Evolutionary conservation across 2,329 filamentous ascomycete genomes (phyloP).

Genomic region (Berkeleyomyces basicola): DNA sequence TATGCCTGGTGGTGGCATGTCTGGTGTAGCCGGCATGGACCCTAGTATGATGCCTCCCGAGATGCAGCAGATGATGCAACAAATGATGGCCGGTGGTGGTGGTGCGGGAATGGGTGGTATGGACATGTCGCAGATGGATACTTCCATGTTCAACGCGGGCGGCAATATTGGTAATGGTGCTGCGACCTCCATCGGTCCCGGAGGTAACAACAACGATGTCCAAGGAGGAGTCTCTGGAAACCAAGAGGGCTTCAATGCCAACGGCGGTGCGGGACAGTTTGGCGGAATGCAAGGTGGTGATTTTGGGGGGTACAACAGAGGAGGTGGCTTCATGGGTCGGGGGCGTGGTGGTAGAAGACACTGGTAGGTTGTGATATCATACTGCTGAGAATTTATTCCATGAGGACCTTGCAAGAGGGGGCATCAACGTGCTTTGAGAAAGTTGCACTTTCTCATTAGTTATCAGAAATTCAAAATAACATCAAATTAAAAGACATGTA

Average conservation of each 20-base stretch:
- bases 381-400: background rate
- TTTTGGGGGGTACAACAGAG: constrained; percentile 9
- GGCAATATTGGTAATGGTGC: background rate
- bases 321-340: constrained; percentile 9
- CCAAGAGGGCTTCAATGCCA: constrained; percentile 16
- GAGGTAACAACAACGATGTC: constrained; percentile 26
- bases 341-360: constrained; percentile 13
- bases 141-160: constrained; percentile 27
- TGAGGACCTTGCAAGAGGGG: background rate
- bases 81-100: constrained; percentile 38
- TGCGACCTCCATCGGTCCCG: constrained; percentile 20
- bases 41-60: constrained; percentile 39
- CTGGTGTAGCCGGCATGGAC: constrained; percentile 35
- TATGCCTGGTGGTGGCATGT: constrained; percentile 25
- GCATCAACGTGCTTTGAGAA: no score
- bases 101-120: constrained; percentile 29
- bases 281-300: constrained; percentile 8
- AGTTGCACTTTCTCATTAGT: background rate
- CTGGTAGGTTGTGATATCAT: constrained; percentile 3
- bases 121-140: constrained; percentile 51
- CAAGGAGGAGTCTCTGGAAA: constrained; percentile 18
- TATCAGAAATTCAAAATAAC: background rate
- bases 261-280: constrained; percentile 4
- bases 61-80: constrained; percentile 54
- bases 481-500: background rate